Conservation (phyloP, 1,284 basidiomycete genomes). For the Phellinidium pouzarii region DNA sequence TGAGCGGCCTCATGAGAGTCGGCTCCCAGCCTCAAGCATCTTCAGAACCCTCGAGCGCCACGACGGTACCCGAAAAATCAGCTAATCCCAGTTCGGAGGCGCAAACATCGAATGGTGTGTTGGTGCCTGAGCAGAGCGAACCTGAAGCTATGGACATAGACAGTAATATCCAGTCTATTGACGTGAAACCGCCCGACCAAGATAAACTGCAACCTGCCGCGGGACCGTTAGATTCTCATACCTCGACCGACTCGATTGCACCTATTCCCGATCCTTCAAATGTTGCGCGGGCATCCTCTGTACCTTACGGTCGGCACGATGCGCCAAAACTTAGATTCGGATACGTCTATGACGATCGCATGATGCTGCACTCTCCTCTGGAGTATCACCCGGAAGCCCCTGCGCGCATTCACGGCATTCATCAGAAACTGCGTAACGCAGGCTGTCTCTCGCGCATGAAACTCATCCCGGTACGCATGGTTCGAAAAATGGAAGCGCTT, state of each 20-base stretch:
- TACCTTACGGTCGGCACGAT: conserved; percentile 1
- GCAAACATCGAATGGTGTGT: not conserved
- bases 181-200: not conserved
- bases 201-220: not conserved
- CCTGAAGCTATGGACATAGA: conserved; percentile 14
- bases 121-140: not conserved
- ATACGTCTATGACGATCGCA: conserved; percentile 82
- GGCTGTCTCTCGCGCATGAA: conserved; percentile 74
- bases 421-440: conserved; percentile 51
- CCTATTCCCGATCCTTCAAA: not conserved
- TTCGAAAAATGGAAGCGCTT: conserved; percentile 71
- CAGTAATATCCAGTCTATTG: not conserved
- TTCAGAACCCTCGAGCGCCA: not conserved
- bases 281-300: conserved; percentile 3
- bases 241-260: not conserved
- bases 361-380: conserved; percentile 76
- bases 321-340: conserved; percentile 38
- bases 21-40: conserved; percentile 1
- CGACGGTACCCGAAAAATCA: conserved; percentile 2
- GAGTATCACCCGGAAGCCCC: conserved; percentile 82
- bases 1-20: conserved; percentile 11
- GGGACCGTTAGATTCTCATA: not conserved
- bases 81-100: not conserved
- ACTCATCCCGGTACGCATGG: conserved; percentile 68
- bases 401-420: conserved; percentile 79